These are phyloP conservation scores for Cyclotella distinguenda DNA, from an alignment of 108 stramenopile species.

Conservation along the genomic window DNA sequence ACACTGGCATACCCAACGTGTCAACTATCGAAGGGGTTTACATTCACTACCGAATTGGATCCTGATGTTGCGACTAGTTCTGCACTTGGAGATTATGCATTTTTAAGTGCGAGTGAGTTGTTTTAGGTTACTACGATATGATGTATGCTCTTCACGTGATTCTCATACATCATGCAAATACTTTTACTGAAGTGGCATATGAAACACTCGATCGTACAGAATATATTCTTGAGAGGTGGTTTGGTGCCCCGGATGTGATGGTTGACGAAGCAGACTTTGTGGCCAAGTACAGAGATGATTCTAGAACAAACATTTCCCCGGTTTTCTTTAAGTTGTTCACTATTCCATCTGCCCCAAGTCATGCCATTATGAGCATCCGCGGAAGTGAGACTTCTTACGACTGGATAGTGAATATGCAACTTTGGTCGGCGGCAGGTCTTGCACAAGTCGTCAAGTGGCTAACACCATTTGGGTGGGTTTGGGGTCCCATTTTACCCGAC, in stretches of 20 bases:
- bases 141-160: background rate
- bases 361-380: conserved; percentile 65
- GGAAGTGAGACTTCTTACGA: conserved; percentile 77
- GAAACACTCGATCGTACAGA: conserved; percentile 24
- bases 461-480: conserved; percentile 66
- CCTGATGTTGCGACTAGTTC: conserved; percentile 7
- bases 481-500: conserved; percentile 61
- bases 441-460: conserved; percentile 61
- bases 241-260: conserved; percentile 46
- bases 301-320: conserved; percentile 19
- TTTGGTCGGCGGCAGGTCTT: conserved; percentile 70
- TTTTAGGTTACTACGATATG: background rate
- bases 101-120: conserved; percentile 29
- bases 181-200: conserved; percentile 44
- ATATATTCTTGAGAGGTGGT: conserved; percentile 57
- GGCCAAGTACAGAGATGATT: conserved; percentile 32
- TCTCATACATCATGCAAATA: background rate
- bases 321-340: conserved; percentile 65
- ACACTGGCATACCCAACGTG: conserved; percentile 62
- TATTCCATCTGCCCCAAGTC: conserved; percentile 24
- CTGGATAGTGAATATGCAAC: conserved; percentile 67
- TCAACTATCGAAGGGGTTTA: conserved; percentile 40
- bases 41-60: conserved; percentile 11
- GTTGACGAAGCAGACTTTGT: conserved; percentile 58
- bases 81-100: conserved; percentile 56